A percentile compares a stretch with the other conserved stretches of the same genome.
Evolutionary conservation across 2,329 filamentous ascomycete genomes (phyloP).

Genomic region (Nigrograna mackinnonii): DNA sequence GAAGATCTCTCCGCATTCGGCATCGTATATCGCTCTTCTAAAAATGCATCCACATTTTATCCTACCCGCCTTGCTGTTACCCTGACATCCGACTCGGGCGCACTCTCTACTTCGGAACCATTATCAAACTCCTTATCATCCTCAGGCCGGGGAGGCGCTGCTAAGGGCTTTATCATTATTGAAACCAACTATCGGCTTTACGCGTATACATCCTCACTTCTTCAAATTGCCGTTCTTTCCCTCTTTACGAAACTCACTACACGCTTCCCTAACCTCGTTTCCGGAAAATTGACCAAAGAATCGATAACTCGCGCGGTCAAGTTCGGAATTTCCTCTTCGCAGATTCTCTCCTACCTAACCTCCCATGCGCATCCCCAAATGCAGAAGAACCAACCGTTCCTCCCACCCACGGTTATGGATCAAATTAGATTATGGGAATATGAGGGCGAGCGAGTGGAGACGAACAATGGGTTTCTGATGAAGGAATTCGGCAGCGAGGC

Average conservation of each 20-base stretch:
- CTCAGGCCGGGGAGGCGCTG: slow-evolving; percentile 37
- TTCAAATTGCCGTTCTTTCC: slow-evolving; percentile 91
- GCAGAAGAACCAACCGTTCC: slow-evolving; percentile 73
- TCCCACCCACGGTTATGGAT: slow-evolving; percentile 95
- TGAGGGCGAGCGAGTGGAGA: slow-evolving; percentile 91
- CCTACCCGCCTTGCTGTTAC: slow-evolving; percentile 94
- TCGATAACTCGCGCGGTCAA: slow-evolving; percentile 86
- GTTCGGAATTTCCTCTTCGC: slow-evolving; percentile 89
- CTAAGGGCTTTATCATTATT: slow-evolving; percentile 86
- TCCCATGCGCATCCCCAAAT: slow-evolving; percentile 96
- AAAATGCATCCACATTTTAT: slow-evolving; percentile 65
- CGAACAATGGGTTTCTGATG: slow-evolving; percentile 83
- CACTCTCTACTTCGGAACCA: slow-evolving; percentile 60
- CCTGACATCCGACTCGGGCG: slow-evolving; percentile 76
- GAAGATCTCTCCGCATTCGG: slow-evolving; percentile 89
- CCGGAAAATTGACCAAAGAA: slow-evolving; percentile 84
- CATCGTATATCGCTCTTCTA: slow-evolving; percentile 71
- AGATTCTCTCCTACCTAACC: slow-evolving; percentile 91
- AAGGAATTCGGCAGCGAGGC: slow-evolving; percentile 76
- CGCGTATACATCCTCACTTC: slow-evolving; percentile 90
- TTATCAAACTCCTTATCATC: slow-evolving; percentile 61
- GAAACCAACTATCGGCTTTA: slow-evolving; percentile 98
- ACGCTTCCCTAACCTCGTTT: slow-evolving; percentile 92
- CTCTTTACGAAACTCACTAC: slow-evolving; percentile 88
- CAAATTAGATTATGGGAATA: slow-evolving; percentile 98